Percentiles rank a stretch among this genome's conserved stretches.
These are phyloP conservation scores for Ophiostoma ulmi DNA, from an alignment of 2,329 filamentous ascomycete species.

Conservation along the genomic window DNA sequence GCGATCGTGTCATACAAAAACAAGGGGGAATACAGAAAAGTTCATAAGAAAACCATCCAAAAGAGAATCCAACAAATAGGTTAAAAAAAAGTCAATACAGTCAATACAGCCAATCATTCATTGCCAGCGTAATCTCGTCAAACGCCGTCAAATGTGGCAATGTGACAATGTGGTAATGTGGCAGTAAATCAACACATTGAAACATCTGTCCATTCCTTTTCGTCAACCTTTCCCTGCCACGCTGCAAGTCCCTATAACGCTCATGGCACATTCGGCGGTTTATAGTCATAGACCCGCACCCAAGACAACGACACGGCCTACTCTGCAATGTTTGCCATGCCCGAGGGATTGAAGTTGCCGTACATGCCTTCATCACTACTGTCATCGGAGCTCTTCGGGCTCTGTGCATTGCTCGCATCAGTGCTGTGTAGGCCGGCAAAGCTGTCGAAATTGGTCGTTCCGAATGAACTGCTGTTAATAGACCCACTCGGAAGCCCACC, in stretches of 20 bases:
- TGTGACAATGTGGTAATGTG: not conserved
- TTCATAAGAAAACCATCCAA: not conserved
- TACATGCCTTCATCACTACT: conserved; percentile 56
- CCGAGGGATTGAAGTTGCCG: conserved; percentile 36
- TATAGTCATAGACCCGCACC: conserved; percentile 1
- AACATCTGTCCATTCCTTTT: not conserved
- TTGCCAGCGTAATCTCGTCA: not conserved
- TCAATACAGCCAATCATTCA: not conserved
- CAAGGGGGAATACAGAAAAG: not conserved
- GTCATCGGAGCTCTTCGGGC: conserved; percentile 45
- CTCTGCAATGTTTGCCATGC: conserved; percentile 32
- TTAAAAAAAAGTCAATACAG: too few relatives aligned
- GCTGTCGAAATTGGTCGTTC: conserved; percentile 29
- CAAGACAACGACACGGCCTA: not conserved
- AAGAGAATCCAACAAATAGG: not conserved
- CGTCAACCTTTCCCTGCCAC: not conserved
- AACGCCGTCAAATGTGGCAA: not conserved
- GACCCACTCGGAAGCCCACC: conserved; percentile 30
- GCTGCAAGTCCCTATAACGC: not conserved
- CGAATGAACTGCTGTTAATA: conserved; percentile 23
- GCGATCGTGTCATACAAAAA: not conserved
- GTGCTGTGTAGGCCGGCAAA: conserved; percentile 44
- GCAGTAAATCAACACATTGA: not conserved
- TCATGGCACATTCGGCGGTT: not conserved
- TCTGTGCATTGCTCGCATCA: conserved; percentile 49